Percentiles rank a stretch among this genome's conserved stretches.
These are phyloP conservation scores for Neospora caninum DNA, from an alignment of 169 alveolate species.

Conservation along the genomic window DNA sequence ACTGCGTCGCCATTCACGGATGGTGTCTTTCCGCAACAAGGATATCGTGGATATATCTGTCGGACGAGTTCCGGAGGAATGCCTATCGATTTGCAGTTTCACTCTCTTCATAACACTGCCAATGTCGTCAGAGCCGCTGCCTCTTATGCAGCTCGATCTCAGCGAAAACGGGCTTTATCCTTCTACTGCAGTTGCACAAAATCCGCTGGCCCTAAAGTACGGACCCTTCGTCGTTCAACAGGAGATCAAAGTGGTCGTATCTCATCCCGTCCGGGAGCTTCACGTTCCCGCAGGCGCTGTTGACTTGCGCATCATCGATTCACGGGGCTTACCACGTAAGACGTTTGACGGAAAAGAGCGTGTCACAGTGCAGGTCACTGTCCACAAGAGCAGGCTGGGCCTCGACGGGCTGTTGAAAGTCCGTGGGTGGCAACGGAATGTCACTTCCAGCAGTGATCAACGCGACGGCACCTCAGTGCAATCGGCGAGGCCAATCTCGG, in stretches of 20 bases:
- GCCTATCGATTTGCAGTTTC: not conserved
- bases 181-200: not conserved
- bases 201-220: not conserved
- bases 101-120: constrained; percentile 5
- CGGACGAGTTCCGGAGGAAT: constrained; percentile 17
- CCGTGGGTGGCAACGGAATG: not conserved
- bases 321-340: not conserved
- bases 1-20: not conserved
- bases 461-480: not conserved
- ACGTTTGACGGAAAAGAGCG: constrained; percentile 3
- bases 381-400: not conserved
- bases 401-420: not conserved
- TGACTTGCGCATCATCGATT: not conserved
- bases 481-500: not conserved
- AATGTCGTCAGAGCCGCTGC: constrained; percentile 1
- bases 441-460: not conserved
- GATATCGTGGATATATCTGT: not conserved
- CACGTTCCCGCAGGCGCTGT: not conserved
- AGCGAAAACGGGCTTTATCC: not conserved
- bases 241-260: not conserved
- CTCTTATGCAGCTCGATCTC: constrained; percentile 2
- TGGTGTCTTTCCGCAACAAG: not conserved
- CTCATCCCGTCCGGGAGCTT: not conserved
- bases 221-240: not conserved
- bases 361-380: not conserved